Evolutionary conservation across 106 monocot species (phyloP).

Genomic region (Agapanthus africanus): DNA sequence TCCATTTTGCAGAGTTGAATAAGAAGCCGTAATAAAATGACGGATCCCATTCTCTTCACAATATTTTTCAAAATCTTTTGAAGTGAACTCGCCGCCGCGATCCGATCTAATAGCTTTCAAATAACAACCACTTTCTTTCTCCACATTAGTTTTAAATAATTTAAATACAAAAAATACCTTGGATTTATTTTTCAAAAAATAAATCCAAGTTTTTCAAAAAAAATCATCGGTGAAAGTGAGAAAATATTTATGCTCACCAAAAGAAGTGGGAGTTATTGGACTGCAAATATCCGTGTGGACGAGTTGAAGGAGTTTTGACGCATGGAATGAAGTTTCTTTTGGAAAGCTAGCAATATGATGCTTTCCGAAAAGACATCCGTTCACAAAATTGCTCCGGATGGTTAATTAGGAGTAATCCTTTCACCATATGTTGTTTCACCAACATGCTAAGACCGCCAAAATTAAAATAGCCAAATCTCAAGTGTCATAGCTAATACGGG

Average conservation of each 20-base stretch:
- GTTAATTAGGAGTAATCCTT: not conserved
- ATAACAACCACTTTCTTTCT: not conserved
- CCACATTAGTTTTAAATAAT: slow-evolving; percentile 11
- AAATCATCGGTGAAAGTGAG: not conserved
- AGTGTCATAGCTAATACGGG: not conserved
- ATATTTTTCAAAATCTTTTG: slow-evolving; percentile 3
- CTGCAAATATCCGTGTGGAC: slow-evolving; percentile 26
- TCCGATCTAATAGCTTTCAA: slow-evolving; percentile 7
- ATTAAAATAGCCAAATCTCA: slow-evolving; percentile 1
- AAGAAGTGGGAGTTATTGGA: slow-evolving; percentile 17
- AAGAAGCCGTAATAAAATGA: slow-evolving; percentile 12
- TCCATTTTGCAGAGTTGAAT: slow-evolving; percentile 26
- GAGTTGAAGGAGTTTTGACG: slow-evolving; percentile 4
- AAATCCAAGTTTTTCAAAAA: slow-evolving; percentile 15
- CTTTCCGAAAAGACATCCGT: not conserved
- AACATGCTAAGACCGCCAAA: not conserved
- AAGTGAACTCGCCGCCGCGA: not conserved
- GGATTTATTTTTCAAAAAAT: slow-evolving; percentile 8
- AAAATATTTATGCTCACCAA: not conserved
- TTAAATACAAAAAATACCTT: slow-evolving; percentile 15
- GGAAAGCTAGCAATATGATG: slow-evolving; percentile 3
- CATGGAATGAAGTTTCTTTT: not conserved
- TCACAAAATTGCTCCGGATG: not conserved
- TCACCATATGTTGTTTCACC: not conserved
- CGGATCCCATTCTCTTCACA: slow-evolving; percentile 6